Percentiles rank a stretch among this genome's conserved stretches.
Conservation (phyloP, 805 yeast genomes). For the Ogataea nitratoaversa region DNA sequence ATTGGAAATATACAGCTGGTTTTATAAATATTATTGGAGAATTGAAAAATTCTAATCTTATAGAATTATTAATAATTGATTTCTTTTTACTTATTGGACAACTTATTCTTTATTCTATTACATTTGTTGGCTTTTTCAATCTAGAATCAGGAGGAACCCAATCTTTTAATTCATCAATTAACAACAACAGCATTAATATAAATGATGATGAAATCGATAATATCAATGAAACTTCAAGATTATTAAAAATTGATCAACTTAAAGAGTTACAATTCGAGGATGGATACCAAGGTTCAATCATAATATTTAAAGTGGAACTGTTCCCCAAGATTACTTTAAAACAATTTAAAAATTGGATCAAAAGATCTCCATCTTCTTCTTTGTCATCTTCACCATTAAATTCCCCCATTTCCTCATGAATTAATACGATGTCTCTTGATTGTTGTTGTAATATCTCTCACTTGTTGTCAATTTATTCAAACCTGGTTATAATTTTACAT, state of each 20-base stretch:
- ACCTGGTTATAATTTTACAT: too few species aligned
- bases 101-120: constrained; percentile 12
- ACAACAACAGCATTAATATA: too few species aligned
- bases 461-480: too few species aligned
- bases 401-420: too few species aligned
- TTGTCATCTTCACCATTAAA: too few species aligned
- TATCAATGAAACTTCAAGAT: not conserved
- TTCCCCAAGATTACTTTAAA: constrained; percentile 9
- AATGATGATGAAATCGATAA: not conserved
- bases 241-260: not conserved
- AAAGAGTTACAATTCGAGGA: constrained; percentile 6
- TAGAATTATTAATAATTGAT: constrained; percentile 19
- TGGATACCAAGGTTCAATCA: constrained; percentile 14
- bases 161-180: too few species aligned
- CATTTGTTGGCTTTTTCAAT: constrained; percentile 4
- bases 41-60: constrained; percentile 5
- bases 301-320: constrained; percentile 15
- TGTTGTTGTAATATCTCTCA: too few species aligned
- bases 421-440: too few species aligned
- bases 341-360: not conserved
- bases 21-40: constrained; percentile 29
- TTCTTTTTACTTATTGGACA: constrained; percentile 17
- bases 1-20: constrained; percentile 17
- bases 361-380: not conserved
- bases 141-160: too few species aligned